Evolutionary conservation across 495 filamentous ascomycete genomes (phyloP), one percentile per base, ranked within the genome.

Genomic region (Xylaria cubensis): DNA sequence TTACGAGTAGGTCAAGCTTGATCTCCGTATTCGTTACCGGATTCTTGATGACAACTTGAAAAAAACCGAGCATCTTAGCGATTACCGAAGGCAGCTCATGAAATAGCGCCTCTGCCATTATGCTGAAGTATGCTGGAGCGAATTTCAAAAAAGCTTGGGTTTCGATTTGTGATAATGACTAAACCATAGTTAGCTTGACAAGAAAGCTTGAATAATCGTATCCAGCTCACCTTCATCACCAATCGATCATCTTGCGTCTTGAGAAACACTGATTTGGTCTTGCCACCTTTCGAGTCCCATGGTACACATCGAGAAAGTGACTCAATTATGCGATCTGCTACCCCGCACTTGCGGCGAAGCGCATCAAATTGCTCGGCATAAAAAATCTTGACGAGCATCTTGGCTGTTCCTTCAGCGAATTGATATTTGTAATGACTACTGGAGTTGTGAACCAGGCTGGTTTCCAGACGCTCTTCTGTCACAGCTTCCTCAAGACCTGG

Each of bases 31-130:
- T 94, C 0, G 95, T 98, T 6, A 89, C 87, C 0, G 95, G 93
- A 76, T 98, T 98, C 82, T 96, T 97, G 83, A 99, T 98, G 74
- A 92, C 90, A 72, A 99, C 91, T 75, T 98, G 95, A 81, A 97
- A 99, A 82, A 99, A 97, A 2, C 96, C 96, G 59, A 98, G 89
- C 97, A 99, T 98, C 83, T 99, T 99, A 13, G 96, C 96, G 75
- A 99, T 98, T 19, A 97, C 97, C 12, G 94, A 96, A 2, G 96
- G 96, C 7, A 99, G 86, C 74, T 98, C 96, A 74, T 97, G 94
- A 82, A 98, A 99, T 32, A 99, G 87, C 0, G 93, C 94, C 78
- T 98, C 92, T 17, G 93, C 92, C 94, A 98, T 97, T 76, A 98
- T 94, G 73, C 93, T 92, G 80, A 99, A 99, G 82, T 99, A 99